phyloP scores from a whole-genome alignment of 1,284 basidiomycete genomes.

The Microbotryomycetes sp. region DNA sequence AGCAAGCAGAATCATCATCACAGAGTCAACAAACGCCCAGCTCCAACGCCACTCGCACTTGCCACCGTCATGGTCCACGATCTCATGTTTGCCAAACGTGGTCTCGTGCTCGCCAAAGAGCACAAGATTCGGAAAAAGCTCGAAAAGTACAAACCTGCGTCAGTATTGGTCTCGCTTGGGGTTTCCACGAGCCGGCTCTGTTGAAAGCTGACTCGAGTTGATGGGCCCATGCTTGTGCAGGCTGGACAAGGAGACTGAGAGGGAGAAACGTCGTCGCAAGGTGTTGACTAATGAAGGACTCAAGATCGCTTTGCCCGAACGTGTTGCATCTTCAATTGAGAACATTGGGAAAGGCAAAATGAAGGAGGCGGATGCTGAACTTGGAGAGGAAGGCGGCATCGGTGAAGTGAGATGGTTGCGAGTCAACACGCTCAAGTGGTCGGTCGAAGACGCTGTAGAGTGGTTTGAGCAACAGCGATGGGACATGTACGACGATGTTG shows the following conservation, averaged over 20 bases:
- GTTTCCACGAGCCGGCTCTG: background rate
- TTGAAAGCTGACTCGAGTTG: background rate
- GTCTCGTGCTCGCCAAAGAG: conserved; percentile 38
- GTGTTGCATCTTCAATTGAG: conserved; percentile 25
- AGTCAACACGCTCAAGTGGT: conserved; percentile 69
- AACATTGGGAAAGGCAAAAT: conserved; percentile 35
- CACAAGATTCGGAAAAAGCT: conserved; percentile 38
- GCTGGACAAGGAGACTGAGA: conserved; percentile 35
- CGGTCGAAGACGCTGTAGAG: conserved; percentile 54
- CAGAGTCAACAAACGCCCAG: conserved; percentile 1
- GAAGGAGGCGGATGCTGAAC: conserved; percentile 23
- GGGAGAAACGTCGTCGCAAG: conserved; percentile 32
- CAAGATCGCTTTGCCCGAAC: conserved; percentile 29
- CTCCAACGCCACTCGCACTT: conserved; percentile 43
- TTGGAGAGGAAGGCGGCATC: conserved; percentile 20
- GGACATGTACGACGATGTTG: conserved; percentile 22
- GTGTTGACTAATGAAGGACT: conserved; percentile 34
- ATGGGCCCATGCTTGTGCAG: too few relatives aligned
- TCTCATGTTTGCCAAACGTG: conserved; percentile 63
- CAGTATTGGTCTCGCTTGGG: conserved; percentile 3
- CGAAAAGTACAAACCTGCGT: conserved; percentile 37
- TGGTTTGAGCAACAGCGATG: conserved; percentile 37
- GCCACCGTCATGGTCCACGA: conserved; percentile 81
- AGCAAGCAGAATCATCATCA: conserved; percentile 5
- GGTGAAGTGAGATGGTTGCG: conserved; percentile 50